phyloP scores from a whole-genome alignment of 192 early-diverging fungal species.

The Entrophospora sp. region DNA sequence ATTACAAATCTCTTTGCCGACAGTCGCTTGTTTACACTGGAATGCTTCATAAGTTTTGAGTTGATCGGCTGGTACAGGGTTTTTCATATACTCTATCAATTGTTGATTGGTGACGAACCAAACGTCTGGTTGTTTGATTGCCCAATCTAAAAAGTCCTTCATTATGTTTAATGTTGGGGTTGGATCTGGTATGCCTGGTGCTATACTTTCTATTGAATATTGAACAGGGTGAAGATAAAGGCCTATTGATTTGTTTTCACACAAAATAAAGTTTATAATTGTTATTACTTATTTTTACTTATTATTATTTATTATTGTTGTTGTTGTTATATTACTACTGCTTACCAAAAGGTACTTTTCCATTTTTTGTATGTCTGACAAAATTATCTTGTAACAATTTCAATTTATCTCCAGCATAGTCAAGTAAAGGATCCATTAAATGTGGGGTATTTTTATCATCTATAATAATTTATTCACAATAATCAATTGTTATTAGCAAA shows the following conservation, averaged over 20 bases:
- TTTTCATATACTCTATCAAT: slow-evolving; percentile 66
- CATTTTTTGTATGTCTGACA: slow-evolving; percentile 40
- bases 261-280: no score
- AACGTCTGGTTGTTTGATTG: slow-evolving; percentile 45
- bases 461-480: neutral
- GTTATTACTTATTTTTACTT: no score
- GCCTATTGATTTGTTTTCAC: no score
- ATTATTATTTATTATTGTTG: no score
- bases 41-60: slow-evolving; percentile 56
- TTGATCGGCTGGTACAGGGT: slow-evolving; percentile 60
- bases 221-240: slow-evolving; percentile 37
- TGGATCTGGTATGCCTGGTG: slow-evolving; percentile 25
- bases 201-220: slow-evolving; percentile 27
- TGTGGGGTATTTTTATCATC: slow-evolving; percentile 18
- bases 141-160: slow-evolving; percentile 44
- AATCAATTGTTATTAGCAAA: neutral
- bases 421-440: slow-evolving; percentile 43
- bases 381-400: slow-evolving; percentile 47
- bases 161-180: slow-evolving; percentile 20
- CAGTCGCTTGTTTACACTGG: slow-evolving; percentile 46
- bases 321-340: no score
- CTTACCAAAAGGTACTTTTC: slow-evolving; percentile 44
- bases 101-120: slow-evolving; percentile 69
- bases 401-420: slow-evolving; percentile 29
- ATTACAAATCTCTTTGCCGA: slow-evolving; percentile 62